Evolutionary conservation across 495 filamentous ascomycete genomes (phyloP), one percentile per base, ranked within the genome.

Genomic region (Hypomontagnella submonticulosa): DNA sequence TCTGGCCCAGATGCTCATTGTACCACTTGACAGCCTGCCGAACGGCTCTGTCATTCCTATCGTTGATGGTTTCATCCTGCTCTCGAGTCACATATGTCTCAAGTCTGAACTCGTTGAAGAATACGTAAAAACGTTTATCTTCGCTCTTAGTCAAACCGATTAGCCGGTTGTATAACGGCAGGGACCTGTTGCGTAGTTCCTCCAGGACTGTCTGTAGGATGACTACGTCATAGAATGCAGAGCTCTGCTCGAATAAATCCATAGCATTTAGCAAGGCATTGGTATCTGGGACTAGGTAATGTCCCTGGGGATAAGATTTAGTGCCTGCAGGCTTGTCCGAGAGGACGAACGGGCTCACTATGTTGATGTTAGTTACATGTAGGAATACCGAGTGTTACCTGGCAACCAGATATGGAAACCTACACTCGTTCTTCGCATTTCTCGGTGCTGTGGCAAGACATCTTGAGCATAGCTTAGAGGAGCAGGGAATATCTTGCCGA

Each of bases 101-200:
- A 40, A 90, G 81, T 38, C 95, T 87, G 72, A 99, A 99, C 58
- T 99, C 95, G 76, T 99, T 99, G 83, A 98, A 98, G 77, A 99
- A 99, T 43, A 99, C 90, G 74, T 97, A 98, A 72, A 96, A 98
- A 11, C 93, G 87, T 78, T 98, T 98, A 34, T 96, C 93, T 70
- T 96, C 91, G 68, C 92, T 97, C 74, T 91, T 96, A 27, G 93
- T 96, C 69, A 99, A 79, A 15, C 88, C 84, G 50, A 97, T 86
- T 13, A 98, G 82, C 37, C 95, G 92, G 71, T 97, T 97, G 80
- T 98, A 99, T 49, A 99, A 83, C 18, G 95, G 95, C 52, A 98
- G 75, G 8, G 95, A 98, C 48, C 93, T 88, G 73, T 97, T 97
- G 67, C 90, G 88, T 48, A 99, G 85, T 78, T 98, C 95, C 76